phyloP scores from a whole-genome alignment of 1,284 basidiomycete species.

The Austroboletus niveus region DNA sequence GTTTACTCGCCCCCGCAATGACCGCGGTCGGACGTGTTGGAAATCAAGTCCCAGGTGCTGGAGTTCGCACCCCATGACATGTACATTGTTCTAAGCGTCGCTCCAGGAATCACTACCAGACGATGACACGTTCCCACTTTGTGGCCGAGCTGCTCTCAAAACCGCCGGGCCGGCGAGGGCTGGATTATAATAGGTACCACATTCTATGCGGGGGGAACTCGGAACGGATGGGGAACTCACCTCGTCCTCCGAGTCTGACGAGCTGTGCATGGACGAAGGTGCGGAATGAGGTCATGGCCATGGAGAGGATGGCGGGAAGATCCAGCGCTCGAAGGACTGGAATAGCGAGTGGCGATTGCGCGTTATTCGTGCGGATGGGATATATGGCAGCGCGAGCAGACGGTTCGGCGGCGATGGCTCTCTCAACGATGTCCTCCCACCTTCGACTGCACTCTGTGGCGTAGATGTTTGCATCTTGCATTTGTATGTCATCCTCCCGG shows the following conservation, averaged over 20 bases:
- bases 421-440: conserved; percentile 16
- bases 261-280: background rate
- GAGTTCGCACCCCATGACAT: background rate
- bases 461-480: conserved; percentile 9
- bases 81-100: conserved; percentile 25
- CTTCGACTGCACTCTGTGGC: background rate
- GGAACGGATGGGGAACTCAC: background rate
- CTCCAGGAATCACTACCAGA: conserved; percentile 25
- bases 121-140: conserved; percentile 17
- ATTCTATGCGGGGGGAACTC: background rate
- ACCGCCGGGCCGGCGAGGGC: background rate
- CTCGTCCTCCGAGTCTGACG: conserved; percentile 16
- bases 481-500: conserved; percentile 14
- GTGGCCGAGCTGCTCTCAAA: background rate
- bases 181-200: background rate
- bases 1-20: background rate
- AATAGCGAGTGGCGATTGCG: conserved; percentile 30
- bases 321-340: conserved; percentile 12
- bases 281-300: conserved; percentile 8
- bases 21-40: conserved; percentile 9
- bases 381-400: conserved; percentile 24
- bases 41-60: conserved; percentile 27
- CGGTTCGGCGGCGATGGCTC: conserved; percentile 4
- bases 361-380: conserved; percentile 18
- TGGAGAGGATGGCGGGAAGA: conserved; percentile 15